Conservation (phyloP, 1,284 basidiomycete species). For the Hemileia vastatrix region DNA sequence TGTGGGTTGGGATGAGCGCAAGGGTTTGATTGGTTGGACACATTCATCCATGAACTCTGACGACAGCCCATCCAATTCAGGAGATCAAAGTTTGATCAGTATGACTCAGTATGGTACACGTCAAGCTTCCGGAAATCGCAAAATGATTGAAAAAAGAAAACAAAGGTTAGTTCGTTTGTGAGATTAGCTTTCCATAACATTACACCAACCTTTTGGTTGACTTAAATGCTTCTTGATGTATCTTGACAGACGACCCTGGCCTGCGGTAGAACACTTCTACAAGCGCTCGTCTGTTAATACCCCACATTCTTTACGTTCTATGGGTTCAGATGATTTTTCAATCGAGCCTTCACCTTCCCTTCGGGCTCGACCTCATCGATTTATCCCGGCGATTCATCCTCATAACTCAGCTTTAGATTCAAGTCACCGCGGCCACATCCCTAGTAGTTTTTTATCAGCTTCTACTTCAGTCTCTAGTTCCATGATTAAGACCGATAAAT, state of each 20-base stretch:
- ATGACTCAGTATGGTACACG: not conserved
- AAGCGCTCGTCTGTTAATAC: too few species aligned
- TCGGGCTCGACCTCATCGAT: constrained; percentile 3
- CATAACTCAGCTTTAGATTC: too few species aligned
- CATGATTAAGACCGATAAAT: too few species aligned
- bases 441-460: too few species aligned
- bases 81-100: not conserved
- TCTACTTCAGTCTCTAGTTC: too few species aligned
- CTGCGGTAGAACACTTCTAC: constrained; percentile 15
- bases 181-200: not conserved
- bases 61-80: too few species aligned
- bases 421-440: too few species aligned
- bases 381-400: too few species aligned
- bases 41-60: too few species aligned
- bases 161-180: constrained; percentile 5
- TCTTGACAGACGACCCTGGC: constrained; percentile 17
- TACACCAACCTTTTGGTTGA: not conserved
- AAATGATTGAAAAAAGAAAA: constrained; percentile 18
- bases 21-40: constrained; percentile 16
- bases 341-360: constrained; percentile 13
- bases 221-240: not conserved
- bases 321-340: not conserved
- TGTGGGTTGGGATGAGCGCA: constrained; percentile 35
- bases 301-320: not conserved
- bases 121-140: constrained; percentile 16